Evolutionary conservation across 2,329 filamentous ascomycete genomes (phyloP).

Genomic region (Daldinia eschscholtzii): DNA sequence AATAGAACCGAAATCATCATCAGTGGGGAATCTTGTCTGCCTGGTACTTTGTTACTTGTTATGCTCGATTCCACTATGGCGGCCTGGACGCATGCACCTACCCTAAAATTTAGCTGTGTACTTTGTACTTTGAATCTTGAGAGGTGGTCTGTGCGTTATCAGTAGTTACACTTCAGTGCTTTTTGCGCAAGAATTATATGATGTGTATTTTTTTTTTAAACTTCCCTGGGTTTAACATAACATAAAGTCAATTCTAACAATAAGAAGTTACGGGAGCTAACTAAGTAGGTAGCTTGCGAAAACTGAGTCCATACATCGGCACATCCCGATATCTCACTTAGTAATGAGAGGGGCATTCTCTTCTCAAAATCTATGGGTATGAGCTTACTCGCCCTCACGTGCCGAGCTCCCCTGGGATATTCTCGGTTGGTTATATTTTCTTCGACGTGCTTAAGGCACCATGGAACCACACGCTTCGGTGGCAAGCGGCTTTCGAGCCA

Average conservation of each 20-base stretch:
- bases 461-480: slow-evolving; percentile 21
- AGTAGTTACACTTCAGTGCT: slow-evolving; percentile 1
- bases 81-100: background rate
- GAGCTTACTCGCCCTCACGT: slow-evolving; percentile 46
- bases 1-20: slow-evolving; percentile 39
- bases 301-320: background rate
- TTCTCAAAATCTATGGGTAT: slow-evolving; percentile 41
- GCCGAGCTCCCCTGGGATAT: slow-evolving; percentile 47
- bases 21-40: slow-evolving; percentile 33
- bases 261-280: background rate
- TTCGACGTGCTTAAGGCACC: slow-evolving; percentile 30
- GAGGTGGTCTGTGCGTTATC: background rate
- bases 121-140: background rate
- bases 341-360: slow-evolving; percentile 24
- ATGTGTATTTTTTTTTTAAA: background rate
- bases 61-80: background rate
- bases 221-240: background rate
- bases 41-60: background rate
- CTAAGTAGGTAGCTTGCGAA: background rate
- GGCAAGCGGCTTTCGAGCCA: slow-evolving; percentile 41
- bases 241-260: background rate
- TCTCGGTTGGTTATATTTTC: slow-evolving; percentile 41
- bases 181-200: slow-evolving; percentile 6
- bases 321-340: background rate
- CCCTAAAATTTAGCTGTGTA: slow-evolving; percentile 4